Base-by-base conservation (phyloP, 1,284 basidiomycete species). In the Malassezia dermatis region DNA sequence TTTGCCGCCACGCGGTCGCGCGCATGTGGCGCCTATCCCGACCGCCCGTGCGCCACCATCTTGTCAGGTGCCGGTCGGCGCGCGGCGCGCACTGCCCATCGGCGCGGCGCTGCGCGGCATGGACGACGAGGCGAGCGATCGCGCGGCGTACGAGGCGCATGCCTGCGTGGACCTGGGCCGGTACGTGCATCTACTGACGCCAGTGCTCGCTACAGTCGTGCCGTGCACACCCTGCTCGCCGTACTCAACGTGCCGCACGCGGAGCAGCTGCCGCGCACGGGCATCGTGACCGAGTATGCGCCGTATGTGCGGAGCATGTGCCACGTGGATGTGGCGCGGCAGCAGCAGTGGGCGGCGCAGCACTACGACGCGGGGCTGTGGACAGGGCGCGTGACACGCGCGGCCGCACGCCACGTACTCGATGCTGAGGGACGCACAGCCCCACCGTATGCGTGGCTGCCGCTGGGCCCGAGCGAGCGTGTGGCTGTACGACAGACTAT, bases 391-490 rank as follows among this genome's bases (percentile, higher is more conserved):
- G 47, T 41, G 26, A 61, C 60, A 8, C 48, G 60, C 23, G 59
- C 56, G 34, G 56, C 60, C 11, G 34, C 37, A 15, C 53, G 50
- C 24, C 27, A 54, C 11, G 27, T 49, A 10, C 28, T 41, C n/a
- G 48, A 43, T 31, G 6, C 41, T 13, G 10, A 12, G 35, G 45
- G 19, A 7, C 12, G 11, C 26, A 32, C 24, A 2, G 42, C 17
- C n/a, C 34, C 10, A 27, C 48, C 37, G 17, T 21, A 30, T 19
- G 49, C 47, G n/a, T 59, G 53, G 49, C 46, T 61, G 15, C 57
- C 60, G 11, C 35, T 61, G 5, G 60, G 60, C 4, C 60, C 56
- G 4, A 32, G 30, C 8, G 60, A 61, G 43, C 32, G n/a, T 1
- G 43, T 26, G 8, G 54, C 54, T 11, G 43, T n/a, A 6, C 41